A percentile compares a stretch with the other conserved stretches of the same genome.
Conservation (phyloP, 768 basidiomycete species). For the Clitopilus hobsonii region DNA sequence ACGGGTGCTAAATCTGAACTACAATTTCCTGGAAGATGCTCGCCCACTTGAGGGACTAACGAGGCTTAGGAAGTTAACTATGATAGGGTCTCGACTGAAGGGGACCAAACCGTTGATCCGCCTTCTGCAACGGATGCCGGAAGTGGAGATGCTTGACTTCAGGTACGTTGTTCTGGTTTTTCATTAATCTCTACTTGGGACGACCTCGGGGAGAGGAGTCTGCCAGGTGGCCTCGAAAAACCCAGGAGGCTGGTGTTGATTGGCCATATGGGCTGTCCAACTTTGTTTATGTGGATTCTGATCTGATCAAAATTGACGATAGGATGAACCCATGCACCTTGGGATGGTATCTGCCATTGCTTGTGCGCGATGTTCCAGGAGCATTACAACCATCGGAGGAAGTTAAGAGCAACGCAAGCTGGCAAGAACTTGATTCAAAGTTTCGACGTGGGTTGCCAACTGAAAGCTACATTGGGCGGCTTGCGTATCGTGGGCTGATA, state of each 20-base stretch:
- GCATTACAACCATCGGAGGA: slow-evolving; percentile 60
- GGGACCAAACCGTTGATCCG: slow-evolving; percentile 71
- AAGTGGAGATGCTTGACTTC: slow-evolving; percentile 88
- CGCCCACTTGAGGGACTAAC: slow-evolving; percentile 63
- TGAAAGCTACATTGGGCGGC: slow-evolving; percentile 77
- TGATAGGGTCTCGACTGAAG: slow-evolving; percentile 81
- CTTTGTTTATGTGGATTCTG: neutral
- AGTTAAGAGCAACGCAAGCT: slow-evolving; percentile 28
- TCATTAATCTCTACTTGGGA: slow-evolving; percentile 9
- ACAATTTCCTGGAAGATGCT: slow-evolving; percentile 87
- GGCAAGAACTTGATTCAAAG: slow-evolving; percentile 77
- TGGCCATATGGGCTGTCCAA: neutral
- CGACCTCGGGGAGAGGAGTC: slow-evolving; percentile 1
- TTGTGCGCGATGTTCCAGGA: slow-evolving; percentile 64
- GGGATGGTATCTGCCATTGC: slow-evolving; percentile 90
- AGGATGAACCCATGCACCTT: slow-evolving; percentile 97
- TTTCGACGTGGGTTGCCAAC: slow-evolving; percentile 92
- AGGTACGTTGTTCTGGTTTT: slow-evolving; percentile 43
- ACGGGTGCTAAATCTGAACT: slow-evolving; percentile 91
- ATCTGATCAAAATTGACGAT: slow-evolving; percentile 5
- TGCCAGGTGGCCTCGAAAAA: neutral
- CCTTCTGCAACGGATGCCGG: slow-evolving; percentile 63
- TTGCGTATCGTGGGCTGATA: slow-evolving; percentile 86
- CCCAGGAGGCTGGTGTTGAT: neutral
- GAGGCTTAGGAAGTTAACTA: slow-evolving; percentile 76